Conservation (phyloP, 164 flowering plant genomes). For the Berberis thunbergii region DNA sequence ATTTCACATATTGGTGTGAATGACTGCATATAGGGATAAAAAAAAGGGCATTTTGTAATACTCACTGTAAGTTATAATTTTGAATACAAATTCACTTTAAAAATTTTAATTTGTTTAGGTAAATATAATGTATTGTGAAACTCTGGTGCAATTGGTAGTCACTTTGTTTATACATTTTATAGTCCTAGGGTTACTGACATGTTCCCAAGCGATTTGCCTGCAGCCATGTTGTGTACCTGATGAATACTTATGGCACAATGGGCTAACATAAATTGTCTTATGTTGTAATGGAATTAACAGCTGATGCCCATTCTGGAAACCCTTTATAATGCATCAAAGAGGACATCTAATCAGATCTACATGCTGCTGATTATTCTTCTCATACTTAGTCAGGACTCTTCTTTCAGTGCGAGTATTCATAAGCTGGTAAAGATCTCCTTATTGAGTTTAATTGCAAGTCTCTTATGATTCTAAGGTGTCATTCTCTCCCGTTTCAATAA, state of each 20-base stretch:
- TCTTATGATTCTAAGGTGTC: neutral
- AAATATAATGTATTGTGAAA: too few relatives aligned
- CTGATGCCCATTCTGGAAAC: constrained; percentile 93
- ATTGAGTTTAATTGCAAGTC: neutral
- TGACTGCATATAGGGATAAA: too few relatives aligned
- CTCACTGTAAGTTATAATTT: too few relatives aligned
- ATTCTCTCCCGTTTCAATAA: neutral
- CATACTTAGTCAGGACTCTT: constrained; percentile 95
- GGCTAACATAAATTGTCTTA: constrained; percentile 5
- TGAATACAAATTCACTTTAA: too few relatives aligned
- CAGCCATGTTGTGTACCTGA: neutral
- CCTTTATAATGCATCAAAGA: constrained; percentile 76
- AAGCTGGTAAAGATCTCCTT: constrained; percentile 54
- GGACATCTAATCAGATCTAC: constrained; percentile 89
- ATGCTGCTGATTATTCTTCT: constrained; percentile 95
- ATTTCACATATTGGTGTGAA: too few relatives aligned
- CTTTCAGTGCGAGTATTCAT: constrained; percentile 91
- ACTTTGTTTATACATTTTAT: too few relatives aligned
- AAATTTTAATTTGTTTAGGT: too few relatives aligned
- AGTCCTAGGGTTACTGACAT: neutral
- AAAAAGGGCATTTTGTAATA: too few relatives aligned
- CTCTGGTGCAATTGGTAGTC: too few relatives aligned
- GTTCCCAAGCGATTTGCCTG: neutral
- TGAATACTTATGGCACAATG: neutral
- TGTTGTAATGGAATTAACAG: constrained; percentile 31